These are phyloP conservation scores for Musa acuminata DNA, from an alignment of 176 grass and related monocot genomes.

Conservation along the genomic window DNA sequence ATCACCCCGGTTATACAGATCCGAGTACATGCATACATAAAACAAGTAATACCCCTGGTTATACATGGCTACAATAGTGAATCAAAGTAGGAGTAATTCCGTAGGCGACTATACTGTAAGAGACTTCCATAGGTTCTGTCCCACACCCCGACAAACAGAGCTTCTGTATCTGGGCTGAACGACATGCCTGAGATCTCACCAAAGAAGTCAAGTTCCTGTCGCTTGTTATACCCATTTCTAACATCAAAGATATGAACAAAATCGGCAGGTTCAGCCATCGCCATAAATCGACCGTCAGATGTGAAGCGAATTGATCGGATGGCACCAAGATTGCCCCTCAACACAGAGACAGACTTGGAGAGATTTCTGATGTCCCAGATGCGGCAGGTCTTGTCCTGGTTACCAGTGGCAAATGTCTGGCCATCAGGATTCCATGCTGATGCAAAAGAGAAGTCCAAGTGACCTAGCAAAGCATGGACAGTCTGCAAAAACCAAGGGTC, in stretches of 20 bases:
- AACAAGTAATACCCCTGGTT: no score
- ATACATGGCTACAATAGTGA: slow-evolving; percentile 15
- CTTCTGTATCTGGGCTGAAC: slow-evolving; percentile 67
- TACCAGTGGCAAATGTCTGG: slow-evolving; percentile 1
- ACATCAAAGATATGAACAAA: slow-evolving; percentile 13
- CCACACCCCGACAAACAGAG: slow-evolving; percentile 59
- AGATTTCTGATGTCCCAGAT: slow-evolving; percentile 9
- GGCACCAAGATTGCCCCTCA: slow-evolving; percentile 8
- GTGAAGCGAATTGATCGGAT: slow-evolving; percentile 4
- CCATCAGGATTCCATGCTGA: slow-evolving; percentile 21
- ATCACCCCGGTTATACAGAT: no score
- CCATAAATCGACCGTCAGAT: background rate
- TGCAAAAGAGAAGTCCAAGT: slow-evolving; percentile 10
- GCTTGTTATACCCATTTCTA: slow-evolving; percentile 21
- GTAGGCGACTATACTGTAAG: slow-evolving; percentile 44
- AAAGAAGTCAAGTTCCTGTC: slow-evolving; percentile 75
- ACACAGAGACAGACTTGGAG: slow-evolving; percentile 6
- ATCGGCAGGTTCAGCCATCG: background rate
- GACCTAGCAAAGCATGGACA: slow-evolving; percentile 15
- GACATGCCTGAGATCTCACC: slow-evolving; percentile 67
- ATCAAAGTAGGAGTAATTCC: slow-evolving; percentile 54
- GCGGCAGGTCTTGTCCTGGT: slow-evolving; percentile 17
- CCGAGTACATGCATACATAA: no score
- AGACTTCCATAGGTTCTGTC: slow-evolving; percentile 56
- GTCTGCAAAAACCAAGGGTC: background rate